Base-by-base conservation (phyloP, 805 yeast genomes). In the Helenozyma rhizophorensis region DNA sequence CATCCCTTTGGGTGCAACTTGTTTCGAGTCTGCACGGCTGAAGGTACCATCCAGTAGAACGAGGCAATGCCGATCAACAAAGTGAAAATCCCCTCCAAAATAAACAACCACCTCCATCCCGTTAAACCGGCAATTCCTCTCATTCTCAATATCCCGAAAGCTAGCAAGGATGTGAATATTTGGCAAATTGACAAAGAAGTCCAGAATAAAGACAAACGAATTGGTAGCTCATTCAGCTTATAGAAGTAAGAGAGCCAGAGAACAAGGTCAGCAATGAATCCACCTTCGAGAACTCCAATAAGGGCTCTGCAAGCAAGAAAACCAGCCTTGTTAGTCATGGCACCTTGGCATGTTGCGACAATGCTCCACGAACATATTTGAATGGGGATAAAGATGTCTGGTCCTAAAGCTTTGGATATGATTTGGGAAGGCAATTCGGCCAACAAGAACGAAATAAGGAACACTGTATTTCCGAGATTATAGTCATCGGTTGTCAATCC, bases 351-450 rank as follows among this genome's bases (percentile, higher is more conserved):
- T 26, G 73, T 56, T 3, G 81, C 72, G 11, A 79, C 77, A 7
- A 70, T 39, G 29, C 76, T 68, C 86, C 86, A 80, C 1, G 66
- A 39, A 14, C 60, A 45, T 52, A 79, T 67, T 47, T 79, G 83
- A 23, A 64, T 54, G 3, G 84, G 83, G 39, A 79, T 72, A 73
- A 80, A 77, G 15, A 63, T 45, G 47, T 78, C 84, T 3, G 82
- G 74, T 9, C 86, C 87, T 21, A 80, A 32, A 32, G 64, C 67
- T 52, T 80, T 79, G n/a, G 82, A 72, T 19, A 80, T 61, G 42
- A 80, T 60, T 48, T 80, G 84, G 2, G 83, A 77, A 0, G 86
- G 86, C 9, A 80, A 52, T 50, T 80, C 86, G 13, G 81, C 73
- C 14, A 58, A 45, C 32, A 79, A 51, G 47, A 80, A 80, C 28